Conservation (phyloP, 2,329 filamentous ascomycete genomes). For the Apiospora arundinis region DNA sequence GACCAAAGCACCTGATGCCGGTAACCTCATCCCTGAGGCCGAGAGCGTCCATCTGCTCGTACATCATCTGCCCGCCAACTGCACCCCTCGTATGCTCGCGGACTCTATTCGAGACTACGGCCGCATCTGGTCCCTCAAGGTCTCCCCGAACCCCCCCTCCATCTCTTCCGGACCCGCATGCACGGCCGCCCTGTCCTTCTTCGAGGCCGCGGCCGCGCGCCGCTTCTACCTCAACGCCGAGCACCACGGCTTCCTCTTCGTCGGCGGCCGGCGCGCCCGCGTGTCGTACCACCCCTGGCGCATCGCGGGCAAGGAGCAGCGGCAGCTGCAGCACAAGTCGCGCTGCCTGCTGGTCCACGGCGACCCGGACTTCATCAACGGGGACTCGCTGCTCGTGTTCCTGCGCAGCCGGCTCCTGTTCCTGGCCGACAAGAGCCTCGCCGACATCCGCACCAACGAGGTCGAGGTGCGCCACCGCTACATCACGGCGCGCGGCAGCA, state of each 20-base stretch:
- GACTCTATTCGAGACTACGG: not conserved
- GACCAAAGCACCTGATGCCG: not conserved
- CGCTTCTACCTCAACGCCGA: too few species aligned
- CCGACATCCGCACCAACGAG: not conserved
- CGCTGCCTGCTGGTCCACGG: constrained; percentile 5
- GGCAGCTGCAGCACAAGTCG: not conserved
- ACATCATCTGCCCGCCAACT: not conserved
- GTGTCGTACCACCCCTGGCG: not conserved
- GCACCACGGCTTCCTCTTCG: not conserved
- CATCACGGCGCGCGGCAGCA: not conserved
- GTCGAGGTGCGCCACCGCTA: not conserved
- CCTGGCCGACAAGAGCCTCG: not conserved
- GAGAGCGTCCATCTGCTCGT: not conserved
- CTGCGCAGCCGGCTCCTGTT: constrained; percentile 6
- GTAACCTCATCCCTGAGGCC: not conserved
- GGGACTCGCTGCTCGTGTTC: not conserved
- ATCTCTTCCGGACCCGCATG: not conserved
- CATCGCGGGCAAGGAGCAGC: not conserved
- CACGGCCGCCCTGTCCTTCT: not conserved
- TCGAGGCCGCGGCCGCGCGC: not conserved
- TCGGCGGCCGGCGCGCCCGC: not conserved
- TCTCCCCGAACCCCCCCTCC: not conserved
- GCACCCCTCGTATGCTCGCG: not conserved
- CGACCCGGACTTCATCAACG: constrained; percentile 2
- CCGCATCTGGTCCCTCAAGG: not conserved